Conservation (phyloP, 148 eudicot genomes). For the Camellia japonica region DNA sequence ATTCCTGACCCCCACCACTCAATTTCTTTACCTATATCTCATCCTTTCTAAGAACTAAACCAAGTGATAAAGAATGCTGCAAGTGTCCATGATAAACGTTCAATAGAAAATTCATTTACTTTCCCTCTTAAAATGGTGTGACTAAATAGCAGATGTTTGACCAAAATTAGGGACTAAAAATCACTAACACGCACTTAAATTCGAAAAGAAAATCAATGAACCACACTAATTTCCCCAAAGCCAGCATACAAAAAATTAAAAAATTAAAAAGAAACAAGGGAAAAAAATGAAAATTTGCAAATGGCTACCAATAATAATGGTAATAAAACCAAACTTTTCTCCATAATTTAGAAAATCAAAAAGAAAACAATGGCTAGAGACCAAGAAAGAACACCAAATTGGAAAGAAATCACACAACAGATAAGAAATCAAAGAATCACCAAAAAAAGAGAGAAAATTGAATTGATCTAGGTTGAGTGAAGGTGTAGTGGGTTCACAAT, state of each 20-base stretch:
- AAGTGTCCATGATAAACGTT: neutral
- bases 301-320: neutral
- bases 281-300: neutral
- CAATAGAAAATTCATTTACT: neutral
- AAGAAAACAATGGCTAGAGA: neutral
- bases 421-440: conserved; percentile 7
- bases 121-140: neutral
- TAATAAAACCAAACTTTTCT: neutral
- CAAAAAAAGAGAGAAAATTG: conserved; percentile 15
- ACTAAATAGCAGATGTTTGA: neutral
- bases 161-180: conserved; percentile 1
- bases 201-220: neutral
- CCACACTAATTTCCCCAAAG: conserved; percentile 3
- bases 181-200: neutral
- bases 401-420: neutral
- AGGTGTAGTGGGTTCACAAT: neutral
- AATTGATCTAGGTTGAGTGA: neutral
- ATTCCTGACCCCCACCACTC: neutral
- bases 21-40: neutral
- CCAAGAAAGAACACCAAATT: neutral
- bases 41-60: neutral
- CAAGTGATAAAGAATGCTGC: neutral
- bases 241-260: neutral
- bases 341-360: neutral
- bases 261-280: neutral